Conservation (phyloP, 306 rosid species). For the Fragaria ananassa region DNA sequence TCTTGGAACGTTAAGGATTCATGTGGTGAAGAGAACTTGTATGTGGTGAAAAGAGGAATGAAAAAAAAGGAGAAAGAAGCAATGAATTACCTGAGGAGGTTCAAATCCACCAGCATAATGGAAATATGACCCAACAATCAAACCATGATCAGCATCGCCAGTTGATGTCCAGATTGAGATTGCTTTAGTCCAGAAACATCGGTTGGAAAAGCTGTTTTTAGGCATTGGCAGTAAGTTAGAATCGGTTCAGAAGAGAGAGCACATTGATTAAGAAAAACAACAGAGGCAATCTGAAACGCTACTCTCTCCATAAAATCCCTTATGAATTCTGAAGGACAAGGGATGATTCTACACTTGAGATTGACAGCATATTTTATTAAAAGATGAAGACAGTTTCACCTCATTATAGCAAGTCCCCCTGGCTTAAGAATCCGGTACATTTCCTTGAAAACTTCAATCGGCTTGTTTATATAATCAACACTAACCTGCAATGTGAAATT, state of each 20-base stretch:
- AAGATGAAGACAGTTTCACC: conserved; percentile 34
- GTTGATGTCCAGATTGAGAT: conserved; percentile 83
- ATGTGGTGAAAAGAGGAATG: neutral
- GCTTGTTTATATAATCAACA: conserved; percentile 74
- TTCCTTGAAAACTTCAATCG: conserved; percentile 69
- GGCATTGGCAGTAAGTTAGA: conserved; percentile 1
- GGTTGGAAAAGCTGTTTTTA: conserved; percentile 65
- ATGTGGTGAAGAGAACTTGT: neutral
- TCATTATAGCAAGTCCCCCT: conserved; percentile 73
- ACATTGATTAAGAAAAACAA: neutral
- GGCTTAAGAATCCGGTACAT: conserved; percentile 70
- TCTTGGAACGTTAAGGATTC: neutral
- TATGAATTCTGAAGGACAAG: neutral
- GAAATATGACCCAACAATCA: conserved; percentile 78
- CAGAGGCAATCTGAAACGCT: neutral
- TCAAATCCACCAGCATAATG: conserved; percentile 81
- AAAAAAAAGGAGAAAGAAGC: neutral
- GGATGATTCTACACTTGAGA: neutral
- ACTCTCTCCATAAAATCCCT: neutral
- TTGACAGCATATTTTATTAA: neutral
- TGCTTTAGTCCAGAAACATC: conserved; percentile 75
- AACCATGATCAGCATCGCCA: conserved; percentile 67
- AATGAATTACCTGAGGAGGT: conserved; percentile 62
- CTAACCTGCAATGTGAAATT: conserved; percentile 54
- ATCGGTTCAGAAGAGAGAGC: conserved; percentile 2